Base-by-base conservation (phyloP, 2,329 filamentous ascomycete species). In the Colletotrichum truncatum region DNA sequence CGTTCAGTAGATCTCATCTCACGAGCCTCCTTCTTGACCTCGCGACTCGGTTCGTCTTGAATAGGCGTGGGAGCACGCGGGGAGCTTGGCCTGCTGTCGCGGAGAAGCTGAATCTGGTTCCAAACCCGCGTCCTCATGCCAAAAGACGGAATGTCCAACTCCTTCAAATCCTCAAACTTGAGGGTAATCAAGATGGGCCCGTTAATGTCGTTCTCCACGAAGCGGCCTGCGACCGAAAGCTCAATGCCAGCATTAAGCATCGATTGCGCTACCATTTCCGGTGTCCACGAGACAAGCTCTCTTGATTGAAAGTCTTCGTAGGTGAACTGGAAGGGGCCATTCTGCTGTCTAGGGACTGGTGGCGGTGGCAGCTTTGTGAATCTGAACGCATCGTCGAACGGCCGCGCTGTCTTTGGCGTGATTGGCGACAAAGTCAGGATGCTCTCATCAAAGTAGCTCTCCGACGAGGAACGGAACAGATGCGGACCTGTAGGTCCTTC, bases 191-290 rank as follows among this genome's bases (percentile, higher is more conserved):
- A 82, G 60, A 98, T 93, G 4, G 89, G 85, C 12, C 95, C 95
- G 25, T 91, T 93, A 76, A 99, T 98, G 74, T 99, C 95, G 76
- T 99, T 97, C 72, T 91, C 87, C 67, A 94, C 86, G 73, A 99
- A 98, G 71, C 91, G 93, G 73, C 97, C 90, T 10, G 96, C 90
- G 53, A 95, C 85, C 6, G 85, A 81, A 54, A 88, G 81, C 75
- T 97, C 94, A 74, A 97, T 89, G 70, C 93, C 93, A 45, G 90
- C 88, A 75, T 93, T 88, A 73, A 90, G 87, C 93, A 98, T 96
- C 87, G 93, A 96, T 73, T 92, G 89, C 59, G 92, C 91, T 43
- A 96, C 92, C 79, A 93, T 90, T 73, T 89, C 86, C 3, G 92
- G 90, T 12, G 87, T 86, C 93, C 92, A 96, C 45, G 82, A 80